Base-by-base conservation (phyloP, 345 rosid genomes). In the Citrus australasica region DNA sequence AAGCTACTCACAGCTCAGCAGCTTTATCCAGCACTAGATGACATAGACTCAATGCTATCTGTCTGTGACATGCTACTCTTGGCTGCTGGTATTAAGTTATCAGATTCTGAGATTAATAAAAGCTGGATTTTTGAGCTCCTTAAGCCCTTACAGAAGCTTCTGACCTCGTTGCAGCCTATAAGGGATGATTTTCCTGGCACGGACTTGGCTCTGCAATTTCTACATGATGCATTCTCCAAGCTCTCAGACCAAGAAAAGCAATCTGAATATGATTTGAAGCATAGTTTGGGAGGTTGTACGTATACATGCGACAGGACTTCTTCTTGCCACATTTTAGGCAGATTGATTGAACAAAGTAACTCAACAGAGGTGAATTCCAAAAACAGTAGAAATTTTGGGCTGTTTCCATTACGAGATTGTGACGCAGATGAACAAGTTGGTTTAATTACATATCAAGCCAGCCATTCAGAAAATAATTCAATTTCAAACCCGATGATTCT, bases 131-230 rank as follows among this genome's bases (percentile, higher is more conserved):
- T 73, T 38, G 62, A 77, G 75, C 76, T 79, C 68, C 33, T 74
- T 51, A 28, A 51, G 24, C 81, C 84, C 69, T 76, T 79, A 67
- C 64, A 73, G 76, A 82, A 79, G 75, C 75, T 84, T 38, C 69
- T 69, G 42, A 53, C 60, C 27, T 48, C 60, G 75, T 78, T 84
- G 79, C 84, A 74, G 68, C 72, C 78, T 14, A 69, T 82, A 56
- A 70, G 37, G 53, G 69, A 58, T 30, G 58, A 55, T 0, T 74
- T 74, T 37, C 81, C 77, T 7, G 77, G 77, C 33, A 71, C 77
- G 0, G 38, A 74, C 14, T 76, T 70, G 74, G 84, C 84, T 46
- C 68, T 76, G 69, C 22, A 32, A 53, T 75, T 71, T 25, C 25
- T 81, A 33, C 38, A 69, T 19, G 55, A 72, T 33, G 81, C 81